Evolutionary conservation across 257 asterid genomes (phyloP).

Genomic region (Jaltomata sinuosa): DNA sequence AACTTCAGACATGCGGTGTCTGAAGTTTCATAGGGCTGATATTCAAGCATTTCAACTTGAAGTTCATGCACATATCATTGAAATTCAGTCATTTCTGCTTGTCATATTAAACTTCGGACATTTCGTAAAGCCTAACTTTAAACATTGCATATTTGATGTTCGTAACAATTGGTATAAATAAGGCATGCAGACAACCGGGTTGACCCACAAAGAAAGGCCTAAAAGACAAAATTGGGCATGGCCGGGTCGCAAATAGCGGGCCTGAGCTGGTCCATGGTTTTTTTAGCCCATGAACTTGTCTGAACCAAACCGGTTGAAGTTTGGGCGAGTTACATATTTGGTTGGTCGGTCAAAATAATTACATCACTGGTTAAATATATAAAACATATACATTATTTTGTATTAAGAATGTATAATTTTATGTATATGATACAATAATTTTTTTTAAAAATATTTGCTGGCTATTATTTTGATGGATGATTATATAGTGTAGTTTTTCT

Average conservation of each 20-base stretch:
- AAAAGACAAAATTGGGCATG: not conserved
- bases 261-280: not conserved
- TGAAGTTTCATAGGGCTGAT: not conserved
- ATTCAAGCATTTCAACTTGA: not conserved
- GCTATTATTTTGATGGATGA: no score
- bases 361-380: no score
- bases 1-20: not conserved
- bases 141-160: no score
- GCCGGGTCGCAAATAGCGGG: not conserved
- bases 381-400: no score
- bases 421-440: no score
- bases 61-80: not conserved
- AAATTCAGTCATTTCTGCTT: not conserved
- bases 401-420: no score
- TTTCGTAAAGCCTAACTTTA: no score
- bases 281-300: not conserved
- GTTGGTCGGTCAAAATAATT: no score
- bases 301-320: not conserved
- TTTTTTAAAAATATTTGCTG: no score
- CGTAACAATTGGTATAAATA: no score
- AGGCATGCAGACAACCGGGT: no score
- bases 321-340: not conserved
- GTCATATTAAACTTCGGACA: not conserved
- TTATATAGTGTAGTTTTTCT: no score
- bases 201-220: not conserved